A percentile compares a stretch with the other conserved stretches of the same genome.
Conservation (phyloP, 176 grass and related monocot species). For the Pharus latifolius region DNA sequence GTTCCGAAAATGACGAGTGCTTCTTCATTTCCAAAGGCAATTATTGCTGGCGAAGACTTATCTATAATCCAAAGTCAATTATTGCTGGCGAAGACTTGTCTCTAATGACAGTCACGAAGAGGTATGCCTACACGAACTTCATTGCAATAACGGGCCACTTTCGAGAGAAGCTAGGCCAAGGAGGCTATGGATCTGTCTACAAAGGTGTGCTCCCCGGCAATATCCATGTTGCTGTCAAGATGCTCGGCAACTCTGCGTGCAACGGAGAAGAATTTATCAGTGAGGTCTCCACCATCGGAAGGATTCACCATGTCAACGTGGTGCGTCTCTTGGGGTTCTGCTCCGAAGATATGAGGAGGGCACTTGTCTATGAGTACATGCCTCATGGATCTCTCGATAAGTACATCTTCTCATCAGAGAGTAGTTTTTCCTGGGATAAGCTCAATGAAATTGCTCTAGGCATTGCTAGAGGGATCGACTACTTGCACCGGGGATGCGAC, state of each 20-base stretch:
- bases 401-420: conserved; percentile 24
- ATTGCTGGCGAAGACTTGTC: too few species aligned
- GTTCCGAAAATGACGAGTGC: too few species aligned
- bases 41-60: too few species aligned
- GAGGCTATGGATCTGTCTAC: conserved; percentile 33
- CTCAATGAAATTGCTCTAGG: conserved; percentile 27
- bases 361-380: conserved; percentile 43
- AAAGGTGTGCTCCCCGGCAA: conserved; percentile 9
- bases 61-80: too few species aligned
- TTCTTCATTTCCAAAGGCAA: too few species aligned
- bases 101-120: too few species aligned
- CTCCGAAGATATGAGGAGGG: conserved; percentile 11
- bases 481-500: conserved; percentile 38
- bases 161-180: conserved; percentile 38
- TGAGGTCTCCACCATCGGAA: conserved; percentile 40
- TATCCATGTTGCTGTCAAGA: conserved; percentile 20
- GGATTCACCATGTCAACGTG: conserved; percentile 47
- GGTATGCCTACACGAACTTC: conserved; percentile 31
- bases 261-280: conserved; percentile 57
- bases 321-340: conserved; percentile 21
- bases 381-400: conserved; percentile 30
- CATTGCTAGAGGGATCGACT: conserved; percentile 29
- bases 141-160: conserved; percentile 45
- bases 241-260: conserved; percentile 5
- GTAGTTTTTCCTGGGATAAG: conserved; percentile 16